Evolutionary conservation across 345 rosid species (phyloP).

Genomic region (Alliaria petiolata): DNA sequence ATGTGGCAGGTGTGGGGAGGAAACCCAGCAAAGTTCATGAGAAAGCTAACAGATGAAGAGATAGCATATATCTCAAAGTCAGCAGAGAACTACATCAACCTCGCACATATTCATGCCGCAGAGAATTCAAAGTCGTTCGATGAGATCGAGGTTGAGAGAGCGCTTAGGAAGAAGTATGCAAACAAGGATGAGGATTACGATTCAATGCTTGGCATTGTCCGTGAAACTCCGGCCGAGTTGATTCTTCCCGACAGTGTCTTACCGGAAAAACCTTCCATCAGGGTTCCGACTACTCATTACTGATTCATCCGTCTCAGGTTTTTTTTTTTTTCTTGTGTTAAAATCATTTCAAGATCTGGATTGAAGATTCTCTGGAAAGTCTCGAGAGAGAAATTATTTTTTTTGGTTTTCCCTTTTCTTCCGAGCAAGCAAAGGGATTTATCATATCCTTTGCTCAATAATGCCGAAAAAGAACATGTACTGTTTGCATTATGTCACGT

Average conservation of each 20-base stretch:
- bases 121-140: constrained; percentile 75
- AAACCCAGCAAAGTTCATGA: constrained; percentile 79
- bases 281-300: constrained; percentile 45
- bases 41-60: constrained; percentile 86
- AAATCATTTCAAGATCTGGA: constrained; percentile 23
- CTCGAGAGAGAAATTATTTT: constrained; percentile 20
- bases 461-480: constrained; percentile 22
- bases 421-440: not conserved
- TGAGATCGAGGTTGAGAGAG: constrained; percentile 69
- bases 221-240: constrained; percentile 69
- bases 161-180: constrained; percentile 73
- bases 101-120: constrained; percentile 79
- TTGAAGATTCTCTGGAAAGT: constrained; percentile 32
- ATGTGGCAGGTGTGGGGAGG: constrained; percentile 87
- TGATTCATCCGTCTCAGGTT: constrained; percentile 30
- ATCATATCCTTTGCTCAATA: constrained; percentile 16
- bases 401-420: constrained; percentile 12
- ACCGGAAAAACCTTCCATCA: constrained; percentile 50
- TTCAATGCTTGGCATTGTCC: constrained; percentile 85
- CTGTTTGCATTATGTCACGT: constrained; percentile 4
- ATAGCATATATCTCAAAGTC: constrained; percentile 70
- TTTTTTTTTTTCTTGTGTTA: not conserved
- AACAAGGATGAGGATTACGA: constrained; percentile 80
- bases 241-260: constrained; percentile 71
- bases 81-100: constrained; percentile 65